phyloP scores from a whole-genome alignment of 495 filamentous ascomycete genomes.

The Trichoderma gamsii region DNA sequence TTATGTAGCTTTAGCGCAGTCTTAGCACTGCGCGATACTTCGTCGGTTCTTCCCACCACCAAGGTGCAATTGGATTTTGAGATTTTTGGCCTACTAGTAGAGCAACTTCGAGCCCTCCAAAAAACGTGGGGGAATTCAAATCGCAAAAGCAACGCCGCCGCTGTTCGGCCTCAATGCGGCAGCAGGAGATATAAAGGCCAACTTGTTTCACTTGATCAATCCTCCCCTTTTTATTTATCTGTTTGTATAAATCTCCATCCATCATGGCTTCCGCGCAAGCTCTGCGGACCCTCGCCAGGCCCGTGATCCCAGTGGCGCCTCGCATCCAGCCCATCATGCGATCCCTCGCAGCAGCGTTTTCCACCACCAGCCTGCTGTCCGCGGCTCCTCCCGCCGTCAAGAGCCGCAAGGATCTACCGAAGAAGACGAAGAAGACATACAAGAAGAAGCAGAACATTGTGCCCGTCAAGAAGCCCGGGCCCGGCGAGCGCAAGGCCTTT shows the following conservation, averaged over 20 bases:
- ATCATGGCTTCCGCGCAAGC: slow-evolving; percentile 63
- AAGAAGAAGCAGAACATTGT: slow-evolving; percentile 46
- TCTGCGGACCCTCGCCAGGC: slow-evolving; percentile 60
- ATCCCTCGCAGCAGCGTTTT: slow-evolving; percentile 37
- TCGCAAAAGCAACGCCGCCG: neutral
- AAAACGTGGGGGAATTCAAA: slow-evolving; percentile 8
- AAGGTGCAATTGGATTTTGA: slow-evolving; percentile 1
- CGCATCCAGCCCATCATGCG: slow-evolving; percentile 28
- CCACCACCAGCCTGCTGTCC: slow-evolving; percentile 36
- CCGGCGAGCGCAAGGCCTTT: slow-evolving; percentile 78
- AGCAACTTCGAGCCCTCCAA: neutral
- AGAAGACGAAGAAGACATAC: slow-evolving; percentile 40
- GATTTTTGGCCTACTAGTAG: slow-evolving; percentile 13
- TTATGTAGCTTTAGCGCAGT: neutral
- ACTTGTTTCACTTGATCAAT: neutral
- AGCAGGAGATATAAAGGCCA: neutral
- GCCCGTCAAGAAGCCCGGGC: slow-evolving; percentile 47
- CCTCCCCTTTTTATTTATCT: neutral
- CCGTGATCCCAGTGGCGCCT: slow-evolving; percentile 38
- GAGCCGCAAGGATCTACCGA: slow-evolving; percentile 23
- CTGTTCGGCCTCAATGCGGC: slow-evolving; percentile 9
- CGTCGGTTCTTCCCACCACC: neutral
- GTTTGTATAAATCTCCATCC: slow-evolving; percentile 1
- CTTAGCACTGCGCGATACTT: neutral
- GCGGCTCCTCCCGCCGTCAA: slow-evolving; percentile 39